These are phyloP conservation scores for Rhododendron williamsianum DNA, from an alignment of 148 eudicot species.

Conservation along the genomic window DNA sequence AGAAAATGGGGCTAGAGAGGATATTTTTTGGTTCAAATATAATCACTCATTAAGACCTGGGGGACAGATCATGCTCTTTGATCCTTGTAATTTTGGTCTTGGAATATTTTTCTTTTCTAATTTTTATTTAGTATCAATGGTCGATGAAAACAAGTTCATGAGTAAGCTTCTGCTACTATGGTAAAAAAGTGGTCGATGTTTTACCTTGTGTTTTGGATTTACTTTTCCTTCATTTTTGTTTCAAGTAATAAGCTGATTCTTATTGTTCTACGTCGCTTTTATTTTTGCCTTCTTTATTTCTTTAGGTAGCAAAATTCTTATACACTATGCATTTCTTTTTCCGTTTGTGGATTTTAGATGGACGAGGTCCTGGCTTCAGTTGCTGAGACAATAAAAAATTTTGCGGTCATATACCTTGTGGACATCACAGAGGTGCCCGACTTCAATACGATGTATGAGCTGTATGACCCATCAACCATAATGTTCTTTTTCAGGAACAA, in stretches of 20 bases:
- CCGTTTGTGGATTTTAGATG: slow-evolving; percentile 24
- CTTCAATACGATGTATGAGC: slow-evolving; percentile 50
- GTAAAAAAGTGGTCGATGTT: not conserved
- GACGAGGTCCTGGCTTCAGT: slow-evolving; percentile 50
- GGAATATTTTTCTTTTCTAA: not conserved
- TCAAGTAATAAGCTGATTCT: not conserved
- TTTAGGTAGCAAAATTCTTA: not conserved
- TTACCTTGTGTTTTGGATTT: not conserved
- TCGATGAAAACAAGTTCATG: not conserved
- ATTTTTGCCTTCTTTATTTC: not conserved
- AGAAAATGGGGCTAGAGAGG: not conserved
- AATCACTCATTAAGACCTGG: not conserved
- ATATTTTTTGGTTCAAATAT: not conserved
- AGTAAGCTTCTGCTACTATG: not conserved
- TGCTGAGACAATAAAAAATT: slow-evolving; percentile 46
- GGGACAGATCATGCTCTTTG: not conserved
- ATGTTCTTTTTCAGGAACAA: slow-evolving; percentile 60
- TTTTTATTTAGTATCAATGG: too few relatives aligned
- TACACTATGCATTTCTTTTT: too few relatives aligned
- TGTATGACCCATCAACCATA: slow-evolving; percentile 47
- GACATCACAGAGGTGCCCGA: slow-evolving; percentile 54
- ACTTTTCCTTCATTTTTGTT: not conserved
- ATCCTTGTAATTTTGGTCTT: not conserved
- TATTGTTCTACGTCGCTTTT: not conserved
- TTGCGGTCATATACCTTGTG: slow-evolving; percentile 45